Evolutionary conservation across 257 asterid genomes (phyloP).

Genomic region (Mitragyna speciosa): DNA sequence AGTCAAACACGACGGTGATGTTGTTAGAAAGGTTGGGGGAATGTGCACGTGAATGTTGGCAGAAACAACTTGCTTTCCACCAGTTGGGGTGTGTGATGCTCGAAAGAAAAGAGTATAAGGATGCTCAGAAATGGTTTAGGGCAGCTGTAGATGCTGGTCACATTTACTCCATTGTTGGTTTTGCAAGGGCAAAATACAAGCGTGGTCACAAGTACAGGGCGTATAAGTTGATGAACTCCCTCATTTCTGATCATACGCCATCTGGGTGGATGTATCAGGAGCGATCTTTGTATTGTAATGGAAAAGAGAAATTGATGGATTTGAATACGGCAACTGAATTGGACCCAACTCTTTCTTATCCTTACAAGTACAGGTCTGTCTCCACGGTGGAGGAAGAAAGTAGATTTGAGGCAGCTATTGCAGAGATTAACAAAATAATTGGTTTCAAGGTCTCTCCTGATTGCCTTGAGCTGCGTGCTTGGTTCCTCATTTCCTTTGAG

Average conservation of each 20-base stretch:
- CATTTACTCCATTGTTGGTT: conserved; percentile 74
- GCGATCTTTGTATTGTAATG: conserved; percentile 68
- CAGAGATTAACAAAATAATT: conserved; percentile 72
- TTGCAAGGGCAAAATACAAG: conserved; percentile 74
- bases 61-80: conserved; percentile 76
- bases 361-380: conserved; percentile 76
- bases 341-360: conserved; percentile 90
- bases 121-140: conserved; percentile 90
- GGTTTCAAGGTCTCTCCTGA: conserved; percentile 86
- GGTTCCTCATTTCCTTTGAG: conserved; percentile 72
- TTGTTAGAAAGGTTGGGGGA: conserved; percentile 81
- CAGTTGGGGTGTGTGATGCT: conserved; percentile 95
- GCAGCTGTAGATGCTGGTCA: conserved; percentile 73
- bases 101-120: conserved; percentile 80
- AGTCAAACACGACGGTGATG: conserved; percentile 79
- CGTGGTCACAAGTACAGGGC: conserved; percentile 91
- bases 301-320: conserved; percentile 74
- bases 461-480: conserved; percentile 93
- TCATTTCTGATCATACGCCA: conserved; percentile 61
- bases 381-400: conserved; percentile 57
- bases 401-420: conserved; percentile 53
- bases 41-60: conserved; percentile 73
- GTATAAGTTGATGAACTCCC: conserved; percentile 69
- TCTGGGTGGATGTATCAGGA: conserved; percentile 99
- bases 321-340: conserved; percentile 69